Evolutionary conservation across 2,329 filamentous ascomycete species (phyloP), one percentile per base, ranked within the genome.

Genomic region (Epichloe gansuensis): DNA sequence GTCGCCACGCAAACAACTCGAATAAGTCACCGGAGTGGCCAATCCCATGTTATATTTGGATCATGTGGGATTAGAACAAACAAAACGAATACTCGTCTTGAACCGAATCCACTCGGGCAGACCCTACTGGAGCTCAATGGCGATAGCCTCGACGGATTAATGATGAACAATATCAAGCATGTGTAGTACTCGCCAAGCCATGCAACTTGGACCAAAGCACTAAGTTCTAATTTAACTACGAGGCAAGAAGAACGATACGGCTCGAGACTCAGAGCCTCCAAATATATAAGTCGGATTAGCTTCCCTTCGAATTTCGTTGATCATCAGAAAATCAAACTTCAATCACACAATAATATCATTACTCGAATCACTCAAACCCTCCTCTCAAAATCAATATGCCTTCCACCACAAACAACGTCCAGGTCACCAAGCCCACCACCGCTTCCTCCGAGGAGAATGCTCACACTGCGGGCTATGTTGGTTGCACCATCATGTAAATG

Each of bases 401-500:
- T 61, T 62, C 63, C 55, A 59, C 57, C 61, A 28, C 42, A 35
- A 52, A 52, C 51, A 63, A 60, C 51, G 56, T 56, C 53, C 59
- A 56, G 57, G 58, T 55, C 56, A 56, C 57, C 52, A 54, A 55
- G 52, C 17, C n/a, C 45, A 48, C 35, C n/a, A 4, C 53, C 61
- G 58, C 43, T 57, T 65, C 25, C 15, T 9, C 28, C 5, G 15
- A 50, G 5, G 31, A 50, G 17, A 43, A 34, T 8, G 17, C 31
- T 11, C 6, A 21, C 13, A 45, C 44, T 5, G 41, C 28, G 34
- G 17, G 46, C 51, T 52, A 53, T 42, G 4, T 34, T 7, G 62
- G 63, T 51, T 69, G 67, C 57, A 59, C 55, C 34, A 52, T 69
- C 60, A 68, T 69, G 67, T 69, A 67, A 65, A 60, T 35, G 6